These are phyloP conservation scores for Albatrellus sp. DNA, from an alignment of 1,284 basidiomycete genomes.

Conservation along the genomic window DNA sequence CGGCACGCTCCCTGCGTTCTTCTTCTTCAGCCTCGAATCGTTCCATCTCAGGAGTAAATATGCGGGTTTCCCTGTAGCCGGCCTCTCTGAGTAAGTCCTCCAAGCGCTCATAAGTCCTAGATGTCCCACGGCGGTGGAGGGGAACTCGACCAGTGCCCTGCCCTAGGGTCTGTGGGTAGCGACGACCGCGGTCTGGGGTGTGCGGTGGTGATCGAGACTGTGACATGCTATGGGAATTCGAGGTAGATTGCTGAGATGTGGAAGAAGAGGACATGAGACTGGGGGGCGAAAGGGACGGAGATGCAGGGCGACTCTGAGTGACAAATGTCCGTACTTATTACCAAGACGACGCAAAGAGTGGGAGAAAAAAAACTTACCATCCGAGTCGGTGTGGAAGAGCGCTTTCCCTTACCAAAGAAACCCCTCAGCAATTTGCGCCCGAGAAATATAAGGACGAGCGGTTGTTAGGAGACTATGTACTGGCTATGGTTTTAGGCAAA, in stretches of 20 bases:
- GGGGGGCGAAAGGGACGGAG: conserved; percentile 8
- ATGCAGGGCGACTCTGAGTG: not conserved
- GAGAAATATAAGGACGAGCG: no score
- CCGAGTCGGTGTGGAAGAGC: no score
- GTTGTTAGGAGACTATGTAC: no score
- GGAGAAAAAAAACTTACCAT: no score
- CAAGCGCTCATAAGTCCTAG: conserved; percentile 65
- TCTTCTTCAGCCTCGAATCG: conserved; percentile 21
- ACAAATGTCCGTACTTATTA: no score
- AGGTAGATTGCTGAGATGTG: conserved; percentile 6
- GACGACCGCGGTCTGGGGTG: conserved; percentile 22
- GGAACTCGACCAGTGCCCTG: conserved; percentile 39
- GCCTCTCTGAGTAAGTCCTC: conserved; percentile 76
- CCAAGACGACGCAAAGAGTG: no score
- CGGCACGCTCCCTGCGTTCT: conserved; percentile 17
- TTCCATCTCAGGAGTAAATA: conserved; percentile 76
- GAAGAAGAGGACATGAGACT: conserved; percentile 7
- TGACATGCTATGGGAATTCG: not conserved
- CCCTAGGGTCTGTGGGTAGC: conserved; percentile 43
- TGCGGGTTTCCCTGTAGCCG: conserved; percentile 80
- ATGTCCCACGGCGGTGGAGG: conserved; percentile 63
- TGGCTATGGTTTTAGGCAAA: no score
- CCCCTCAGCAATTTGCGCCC: no score
- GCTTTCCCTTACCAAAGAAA: no score
- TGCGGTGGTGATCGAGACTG: conserved; percentile 10